These are phyloP conservation scores for Leucosporidium creatinivorum DNA, from an alignment of 768 basidiomycete genomes.

Conservation along the genomic window DNA sequence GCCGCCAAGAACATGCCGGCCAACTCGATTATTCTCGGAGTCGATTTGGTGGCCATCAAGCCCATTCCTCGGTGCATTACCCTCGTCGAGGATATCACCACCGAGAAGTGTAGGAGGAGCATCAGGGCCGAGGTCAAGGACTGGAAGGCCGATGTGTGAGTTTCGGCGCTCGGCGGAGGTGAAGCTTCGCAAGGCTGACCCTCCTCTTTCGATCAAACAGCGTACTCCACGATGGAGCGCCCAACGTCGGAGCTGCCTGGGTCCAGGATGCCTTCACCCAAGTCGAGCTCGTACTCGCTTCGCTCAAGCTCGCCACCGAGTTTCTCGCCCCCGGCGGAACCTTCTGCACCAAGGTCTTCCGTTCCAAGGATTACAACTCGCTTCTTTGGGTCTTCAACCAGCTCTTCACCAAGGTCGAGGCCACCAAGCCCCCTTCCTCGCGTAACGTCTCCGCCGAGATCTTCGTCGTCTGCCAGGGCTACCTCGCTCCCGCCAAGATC, in stretches of 20 bases:
- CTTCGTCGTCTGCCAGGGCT: constrained; percentile 95
- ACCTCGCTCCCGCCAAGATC: constrained; percentile 86
- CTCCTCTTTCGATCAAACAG: constrained; percentile 1
- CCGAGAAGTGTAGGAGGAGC: constrained; percentile 74
- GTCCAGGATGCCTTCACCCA: constrained; percentile 97
- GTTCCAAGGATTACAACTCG: constrained; percentile 95
- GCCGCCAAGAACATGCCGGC: constrained; percentile 60
- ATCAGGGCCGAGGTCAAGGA: constrained; percentile 85
- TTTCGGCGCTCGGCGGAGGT: not conserved
- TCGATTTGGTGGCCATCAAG: constrained; percentile 92
- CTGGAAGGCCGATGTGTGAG: constrained; percentile 87
- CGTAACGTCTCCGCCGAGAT: constrained; percentile 99
- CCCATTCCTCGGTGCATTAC: constrained; percentile 88
- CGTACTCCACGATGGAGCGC: constrained; percentile 96
- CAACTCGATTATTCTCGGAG: constrained; percentile 52
- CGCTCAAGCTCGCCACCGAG: constrained; percentile 56
- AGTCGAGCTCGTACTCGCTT: constrained; percentile 81
- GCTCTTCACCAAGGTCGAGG: constrained; percentile 91
- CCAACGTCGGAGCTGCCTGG: constrained; percentile 99
- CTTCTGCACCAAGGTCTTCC: constrained; percentile 97
- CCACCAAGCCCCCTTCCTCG: constrained; percentile 96
- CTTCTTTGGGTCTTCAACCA: constrained; percentile 98
- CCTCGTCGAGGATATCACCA: constrained; percentile 91
- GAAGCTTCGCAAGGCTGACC: not conserved
- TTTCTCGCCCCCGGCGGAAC: constrained; percentile 78